phyloP scores from a whole-genome alignment of 345 rosid species.

The Triadica sebifera region DNA sequence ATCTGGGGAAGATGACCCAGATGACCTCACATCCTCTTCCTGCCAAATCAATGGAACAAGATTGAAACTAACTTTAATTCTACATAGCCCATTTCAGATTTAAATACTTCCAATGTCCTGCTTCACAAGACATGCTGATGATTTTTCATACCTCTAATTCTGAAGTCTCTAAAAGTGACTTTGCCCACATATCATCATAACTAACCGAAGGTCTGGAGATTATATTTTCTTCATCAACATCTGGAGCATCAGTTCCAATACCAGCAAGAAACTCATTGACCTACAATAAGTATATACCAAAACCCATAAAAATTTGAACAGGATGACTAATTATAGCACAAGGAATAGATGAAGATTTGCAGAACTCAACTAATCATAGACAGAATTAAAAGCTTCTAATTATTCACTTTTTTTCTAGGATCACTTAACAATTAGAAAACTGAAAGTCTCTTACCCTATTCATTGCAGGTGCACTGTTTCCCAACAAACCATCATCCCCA shows the following conservation, averaged over 20 bases:
- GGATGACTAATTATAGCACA: background rate
- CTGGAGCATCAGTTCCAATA: constrained; percentile 99
- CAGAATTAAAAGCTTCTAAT: background rate
- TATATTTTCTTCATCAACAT: constrained; percentile 93
- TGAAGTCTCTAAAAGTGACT: constrained; percentile 82
- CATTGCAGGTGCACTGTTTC: constrained; percentile 91
- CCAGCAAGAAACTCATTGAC: constrained; percentile 96
- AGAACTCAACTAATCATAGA: background rate
- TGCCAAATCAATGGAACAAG: constrained; percentile 32
- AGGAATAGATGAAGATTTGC: background rate
- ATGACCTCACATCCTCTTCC: constrained; percentile 94
- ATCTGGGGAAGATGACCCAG: constrained; percentile 94
- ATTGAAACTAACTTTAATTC: background rate
- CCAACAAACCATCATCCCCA: constrained; percentile 86
- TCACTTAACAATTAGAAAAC: background rate
- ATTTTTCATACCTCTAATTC: constrained; percentile 63
- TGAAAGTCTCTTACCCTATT: constrained; percentile 53
- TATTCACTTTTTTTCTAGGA: background rate
- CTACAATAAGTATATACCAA: constrained; percentile 38
- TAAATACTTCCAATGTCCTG: constrained; percentile 7
- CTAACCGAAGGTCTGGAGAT: constrained; percentile 85
- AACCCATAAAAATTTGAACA: background rate
- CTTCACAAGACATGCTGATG: background rate
- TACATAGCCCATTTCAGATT: constrained; percentile 9
- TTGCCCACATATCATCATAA: constrained; percentile 99